Evolutionary conservation across 2,329 filamentous ascomycete genomes (phyloP), one percentile per base, ranked within the genome.

Genomic region (Coleophoma eucalyptorum): DNA sequence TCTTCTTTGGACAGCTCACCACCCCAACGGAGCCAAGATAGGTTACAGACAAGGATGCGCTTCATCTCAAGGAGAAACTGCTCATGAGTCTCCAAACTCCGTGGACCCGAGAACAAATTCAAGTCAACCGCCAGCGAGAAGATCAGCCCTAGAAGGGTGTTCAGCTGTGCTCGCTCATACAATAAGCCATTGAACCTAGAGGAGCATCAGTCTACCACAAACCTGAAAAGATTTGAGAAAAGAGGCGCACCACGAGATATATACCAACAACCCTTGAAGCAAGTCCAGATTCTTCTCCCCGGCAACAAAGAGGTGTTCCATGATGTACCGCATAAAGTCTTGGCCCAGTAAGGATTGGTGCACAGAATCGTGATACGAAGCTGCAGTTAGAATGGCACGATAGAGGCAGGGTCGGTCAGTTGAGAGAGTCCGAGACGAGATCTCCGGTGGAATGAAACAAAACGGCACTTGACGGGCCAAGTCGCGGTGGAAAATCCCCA

Each of bases 21-120:
- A 8, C 6, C 10, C 26, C 26, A 26, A 8, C 26, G 26, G 20
- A 46, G 10, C 19, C 20, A 13, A 7, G 18, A 20, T 8, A 2
- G 18, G 2, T 32, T n/a, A 31, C 20, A 20, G 12, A 15, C 19
- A 38, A 8, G 18, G 18, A 31, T 32, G 43, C 6, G 15, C 43
- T 11, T 15, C 15, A 19, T 53, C 34, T 20, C 32, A 7, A 10
- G 19, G 1, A 16, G 16, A 15, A 46, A 53, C 15, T 10, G 16
- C 67, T 58, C 65, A 64, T 64, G 60, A 67, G 68, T 11, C n/a
- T 33, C 42, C 12, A 8, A 26, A 15, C 20, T 15, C 12, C 26
- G 7, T 21, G 42, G 26, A 26, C 6, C 26, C 26, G 26, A 7
- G 10, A 26, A 26, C n/a, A 44, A 26, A 20, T 20, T n/a, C 12